Percentiles rank a stretch among this genome's conserved stretches.
Conservation (phyloP, 2,329 filamentous ascomycete genomes). For the Alternaria viburni region DNA sequence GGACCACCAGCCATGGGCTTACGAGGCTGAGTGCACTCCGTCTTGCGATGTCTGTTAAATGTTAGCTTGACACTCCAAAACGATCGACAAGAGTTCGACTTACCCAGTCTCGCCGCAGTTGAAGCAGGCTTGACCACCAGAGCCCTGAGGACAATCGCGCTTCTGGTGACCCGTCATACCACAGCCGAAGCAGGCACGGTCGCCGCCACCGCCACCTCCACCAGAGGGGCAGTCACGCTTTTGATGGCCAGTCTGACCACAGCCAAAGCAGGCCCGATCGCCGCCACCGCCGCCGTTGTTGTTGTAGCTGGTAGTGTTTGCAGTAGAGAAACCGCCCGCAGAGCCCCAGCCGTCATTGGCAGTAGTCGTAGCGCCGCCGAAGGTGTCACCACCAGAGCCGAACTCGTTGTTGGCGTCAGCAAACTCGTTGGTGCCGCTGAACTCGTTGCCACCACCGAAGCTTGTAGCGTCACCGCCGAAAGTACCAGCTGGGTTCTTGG, state of each 20-base stretch:
- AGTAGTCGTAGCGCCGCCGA: constrained; percentile 47
- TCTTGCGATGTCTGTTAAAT: constrained; percentile 24
- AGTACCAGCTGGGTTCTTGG: background rate
- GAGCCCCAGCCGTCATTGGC: constrained; percentile 48
- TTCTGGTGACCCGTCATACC: constrained; percentile 30
- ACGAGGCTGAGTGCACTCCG: constrained; percentile 33
- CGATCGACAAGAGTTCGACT: background rate
- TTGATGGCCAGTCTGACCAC: constrained; percentile 29
- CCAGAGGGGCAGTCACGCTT: constrained; percentile 27
- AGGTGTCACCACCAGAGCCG: constrained; percentile 46
- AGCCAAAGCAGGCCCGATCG: constrained; percentile 31
- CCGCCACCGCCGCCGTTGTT: constrained; percentile 15
- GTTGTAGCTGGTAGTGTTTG: constrained; percentile 4
- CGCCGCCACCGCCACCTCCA: constrained; percentile 17
- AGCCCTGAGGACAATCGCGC: constrained; percentile 24
- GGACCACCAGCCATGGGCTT: constrained; percentile 22
- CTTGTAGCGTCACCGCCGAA: constrained; percentile 15
- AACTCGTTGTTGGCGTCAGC: constrained; percentile 43
- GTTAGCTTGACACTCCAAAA: background rate
- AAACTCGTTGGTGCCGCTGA: constrained; percentile 40
- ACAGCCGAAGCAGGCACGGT: constrained; percentile 33
- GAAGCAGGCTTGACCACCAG: constrained; percentile 32
- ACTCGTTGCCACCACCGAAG: constrained; percentile 10
- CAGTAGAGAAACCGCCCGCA: constrained; percentile 6
- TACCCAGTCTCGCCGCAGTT: constrained; percentile 39